Percentiles rank a stretch among this genome's conserved stretches.
These are phyloP conservation scores for Penicillium cinerascens DNA, from an alignment of 495 filamentous ascomycete species.

Conservation along the genomic window DNA sequence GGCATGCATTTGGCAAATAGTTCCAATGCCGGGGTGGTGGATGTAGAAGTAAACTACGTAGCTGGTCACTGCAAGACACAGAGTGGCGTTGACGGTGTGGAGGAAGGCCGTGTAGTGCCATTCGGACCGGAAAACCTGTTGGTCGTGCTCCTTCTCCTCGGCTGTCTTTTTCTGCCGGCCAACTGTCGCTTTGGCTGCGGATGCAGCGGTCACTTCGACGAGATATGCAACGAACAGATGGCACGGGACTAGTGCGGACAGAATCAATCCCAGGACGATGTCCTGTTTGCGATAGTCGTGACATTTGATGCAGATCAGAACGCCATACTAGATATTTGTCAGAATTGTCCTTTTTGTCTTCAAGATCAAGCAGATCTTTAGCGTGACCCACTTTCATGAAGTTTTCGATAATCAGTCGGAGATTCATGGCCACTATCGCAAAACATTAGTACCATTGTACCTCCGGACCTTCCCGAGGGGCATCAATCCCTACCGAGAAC, in stretches of 20 bases:
- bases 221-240: constrained; percentile 86
- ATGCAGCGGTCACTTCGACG: constrained; percentile 77
- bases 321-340: constrained; percentile 66
- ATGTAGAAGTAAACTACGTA: constrained; percentile 83
- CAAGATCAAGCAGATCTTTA: neutral
- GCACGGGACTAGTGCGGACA: constrained; percentile 83
- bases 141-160: constrained; percentile 49
- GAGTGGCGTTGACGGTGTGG: constrained; percentile 77
- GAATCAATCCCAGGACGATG: constrained; percentile 64
- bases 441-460: constrained; percentile 13
- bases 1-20: constrained; percentile 83
- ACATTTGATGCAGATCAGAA: constrained; percentile 87
- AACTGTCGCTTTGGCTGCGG: constrained; percentile 64
- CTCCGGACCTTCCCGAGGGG: neutral
- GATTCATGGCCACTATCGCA: constrained; percentile 76
- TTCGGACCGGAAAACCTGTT: constrained; percentile 57
- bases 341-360: neutral
- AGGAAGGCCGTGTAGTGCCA: constrained; percentile 75
- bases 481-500: constrained; percentile 62
- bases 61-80: constrained; percentile 78
- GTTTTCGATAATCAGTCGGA: constrained; percentile 93
- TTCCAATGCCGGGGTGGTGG: constrained; percentile 90
- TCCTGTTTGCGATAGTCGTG: constrained; percentile 84
- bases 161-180: constrained; percentile 59
- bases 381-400: constrained; percentile 72